phyloP scores from a whole-genome alignment of 257 asterid genomes.

The Solanum pinnatisectum region DNA sequence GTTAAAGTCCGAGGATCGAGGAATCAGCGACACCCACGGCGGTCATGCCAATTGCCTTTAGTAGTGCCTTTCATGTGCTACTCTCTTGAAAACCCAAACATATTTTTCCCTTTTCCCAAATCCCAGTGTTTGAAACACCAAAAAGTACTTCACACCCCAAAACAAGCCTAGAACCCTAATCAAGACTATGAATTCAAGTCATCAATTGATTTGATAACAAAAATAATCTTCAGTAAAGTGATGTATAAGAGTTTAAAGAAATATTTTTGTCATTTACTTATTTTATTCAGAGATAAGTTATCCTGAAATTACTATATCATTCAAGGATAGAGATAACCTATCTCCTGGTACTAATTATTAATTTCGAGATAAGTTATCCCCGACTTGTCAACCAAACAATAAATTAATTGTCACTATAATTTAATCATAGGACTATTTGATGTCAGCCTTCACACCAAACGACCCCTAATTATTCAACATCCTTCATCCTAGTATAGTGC shows the following conservation, averaged over 20 bases:
- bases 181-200: neutral
- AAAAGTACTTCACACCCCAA: neutral
- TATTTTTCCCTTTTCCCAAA: constrained; percentile 1
- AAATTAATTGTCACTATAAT: no score
- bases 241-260: no score
- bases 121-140: constrained; percentile 9
- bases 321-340: no score
- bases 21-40: neutral
- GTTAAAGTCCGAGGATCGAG: neutral
- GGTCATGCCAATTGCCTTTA: neutral
- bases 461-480: neutral
- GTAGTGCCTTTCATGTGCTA: constrained; percentile 9
- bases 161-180: neutral
- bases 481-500: neutral
- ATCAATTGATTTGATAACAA: neutral
- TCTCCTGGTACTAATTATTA: no score
- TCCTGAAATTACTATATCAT: neutral
- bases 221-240: no score
- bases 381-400: neutral
- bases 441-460: neutral
- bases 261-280: no score
- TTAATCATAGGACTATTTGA: no score
- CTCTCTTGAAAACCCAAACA: constrained; percentile 5
- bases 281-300: no score
- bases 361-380: no score